Base-by-base conservation (phyloP, 169 alveolate genomes). In the Babesia sp. region DNA sequence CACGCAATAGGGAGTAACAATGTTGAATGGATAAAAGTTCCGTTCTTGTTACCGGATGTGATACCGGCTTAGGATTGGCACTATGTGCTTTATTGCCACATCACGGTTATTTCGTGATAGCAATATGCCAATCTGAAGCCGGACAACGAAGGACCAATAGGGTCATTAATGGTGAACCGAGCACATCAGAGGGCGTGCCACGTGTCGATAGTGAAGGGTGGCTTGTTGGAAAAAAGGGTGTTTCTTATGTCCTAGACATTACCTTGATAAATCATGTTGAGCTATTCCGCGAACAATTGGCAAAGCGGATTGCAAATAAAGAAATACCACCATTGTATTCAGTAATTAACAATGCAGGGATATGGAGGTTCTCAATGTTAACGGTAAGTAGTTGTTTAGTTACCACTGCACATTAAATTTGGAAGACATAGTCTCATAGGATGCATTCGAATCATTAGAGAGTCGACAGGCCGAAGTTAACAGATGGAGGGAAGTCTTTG, bases 11-110 rank as follows among this genome's bases (percentile, higher is more conserved):
- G n/a, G n/a, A n/a, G n/a, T n/a, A n/a, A n/a, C n/a, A n/a, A n/a
- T n/a, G n/a, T n/a, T 58, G 41, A 1, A 56, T 59, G 72, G n/a
- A n/a, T 14, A 33, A 71, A 41, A 46, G 53, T 20, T 56, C 82
- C 16, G 81, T 81, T 0, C 28, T 81, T 0, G 69, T 81, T 6
- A 81, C 89, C 0, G 89, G 89, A 5, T 81, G 85, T 68, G 89
- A 81, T 28, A 53, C 70, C 48, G 89, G 89, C 55, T 31, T 81
- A 0, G 89, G 89, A 24, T 57, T 63, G 45, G 63, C 61, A 18
- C 57, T 72, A 24, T 71, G 85, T 50, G 22, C 42, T 37, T 18
- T 57, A 24, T 73, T 81, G 0, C 64, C 71, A 22, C 41, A 39
- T 31, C 54, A 51, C 39, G 81, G 68, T 54, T 72, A 36, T 57